Evolutionary conservation across 2,329 filamentous ascomycete genomes (phyloP).

Genomic region (Aureobasidium zeae): DNA sequence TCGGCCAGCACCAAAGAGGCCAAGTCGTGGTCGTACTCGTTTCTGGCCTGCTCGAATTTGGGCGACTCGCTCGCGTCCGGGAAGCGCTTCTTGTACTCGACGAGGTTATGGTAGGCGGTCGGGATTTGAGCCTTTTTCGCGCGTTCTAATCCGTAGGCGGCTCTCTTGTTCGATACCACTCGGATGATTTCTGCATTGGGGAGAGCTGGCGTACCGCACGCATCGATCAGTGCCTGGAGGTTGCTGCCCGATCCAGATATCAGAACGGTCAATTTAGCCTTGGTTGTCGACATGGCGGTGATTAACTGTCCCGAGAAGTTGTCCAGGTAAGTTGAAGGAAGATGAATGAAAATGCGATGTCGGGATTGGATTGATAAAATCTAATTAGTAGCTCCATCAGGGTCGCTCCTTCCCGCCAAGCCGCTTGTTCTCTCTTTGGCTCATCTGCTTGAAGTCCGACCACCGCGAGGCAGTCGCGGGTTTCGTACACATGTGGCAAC

Average conservation of each 20-base stretch:
- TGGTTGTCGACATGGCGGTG: conserved; percentile 5
- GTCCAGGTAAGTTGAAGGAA: background rate
- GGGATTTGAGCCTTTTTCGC: conserved; percentile 55
- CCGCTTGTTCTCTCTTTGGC: conserved; percentile 12
- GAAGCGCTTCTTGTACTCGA: conserved; percentile 64
- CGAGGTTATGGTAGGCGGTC: conserved; percentile 71
- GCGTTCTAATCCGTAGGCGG: conserved; percentile 55
- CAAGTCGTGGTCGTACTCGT: conserved; percentile 65
- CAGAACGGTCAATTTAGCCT: conserved; percentile 26
- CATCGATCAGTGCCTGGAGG: conserved; percentile 66
- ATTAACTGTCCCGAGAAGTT: background rate
- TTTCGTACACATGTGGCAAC: conserved; percentile 14
- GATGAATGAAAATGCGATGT: background rate
- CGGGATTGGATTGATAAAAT: background rate
- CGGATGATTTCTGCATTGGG: conserved; percentile 48
- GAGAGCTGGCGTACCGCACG: conserved; percentile 39
- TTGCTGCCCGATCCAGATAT: conserved; percentile 69
- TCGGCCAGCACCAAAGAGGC: conserved; percentile 57
- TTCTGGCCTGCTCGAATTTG: conserved; percentile 42
- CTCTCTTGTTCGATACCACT: conserved; percentile 57
- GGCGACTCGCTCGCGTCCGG: conserved; percentile 36
- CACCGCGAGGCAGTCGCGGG: conserved; percentile 9
- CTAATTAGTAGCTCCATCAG: background rate
- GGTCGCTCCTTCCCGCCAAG: conserved; percentile 9
- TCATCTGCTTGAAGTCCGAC: conserved; percentile 9